Percentiles rank a stretch among this genome's conserved stretches.
These are phyloP conservation scores for Coemansia sp. DNA, from an alignment of 192 early-diverging fungal genomes.

Conservation along the genomic window DNA sequence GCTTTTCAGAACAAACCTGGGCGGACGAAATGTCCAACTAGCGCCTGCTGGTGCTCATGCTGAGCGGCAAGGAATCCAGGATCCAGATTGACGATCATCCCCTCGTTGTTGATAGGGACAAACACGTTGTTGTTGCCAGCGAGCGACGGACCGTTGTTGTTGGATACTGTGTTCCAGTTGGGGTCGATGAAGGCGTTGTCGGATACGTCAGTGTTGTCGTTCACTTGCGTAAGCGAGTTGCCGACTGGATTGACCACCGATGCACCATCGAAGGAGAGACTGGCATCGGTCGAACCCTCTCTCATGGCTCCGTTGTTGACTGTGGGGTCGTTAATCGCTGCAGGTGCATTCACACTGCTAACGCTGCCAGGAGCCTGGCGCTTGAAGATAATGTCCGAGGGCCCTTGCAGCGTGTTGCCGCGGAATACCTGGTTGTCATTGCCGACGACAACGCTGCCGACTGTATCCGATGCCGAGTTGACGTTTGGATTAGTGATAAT, in stretches of 20 bases:
- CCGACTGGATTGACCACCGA: conserved; percentile 42
- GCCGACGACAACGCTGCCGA: conserved; percentile 42
- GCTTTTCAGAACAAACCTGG: conserved; percentile 28
- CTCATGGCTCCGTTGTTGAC: conserved; percentile 44
- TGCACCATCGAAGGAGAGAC: conserved; percentile 39
- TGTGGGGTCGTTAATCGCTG: conserved; percentile 45
- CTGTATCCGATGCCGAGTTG: conserved; percentile 31
- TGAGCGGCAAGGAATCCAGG: conserved; percentile 29
- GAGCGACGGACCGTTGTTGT: conserved; percentile 47
- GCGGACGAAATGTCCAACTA: conserved; percentile 39
- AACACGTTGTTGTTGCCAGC: conserved; percentile 50
- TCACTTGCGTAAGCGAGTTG: conserved; percentile 51
- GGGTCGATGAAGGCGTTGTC: conserved; percentile 52
- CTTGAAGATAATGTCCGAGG: conserved; percentile 27
- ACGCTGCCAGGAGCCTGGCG: conserved; percentile 35
- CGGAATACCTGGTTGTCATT: conserved; percentile 41
- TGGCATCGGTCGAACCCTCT: conserved; percentile 33
- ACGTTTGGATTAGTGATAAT: conserved; percentile 43
- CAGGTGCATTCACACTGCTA: conserved; percentile 45
- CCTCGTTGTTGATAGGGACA: conserved; percentile 52
- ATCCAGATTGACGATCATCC: conserved; percentile 54
- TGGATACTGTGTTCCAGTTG: conserved; percentile 41
- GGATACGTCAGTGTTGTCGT: conserved; percentile 48
- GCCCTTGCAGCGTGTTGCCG: not conserved
- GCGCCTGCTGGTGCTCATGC: conserved; percentile 41